These are phyloP conservation scores for Tuber melanosporum DNA, from an alignment of 495 filamentous ascomycete genomes.

Conservation along the genomic window DNA sequence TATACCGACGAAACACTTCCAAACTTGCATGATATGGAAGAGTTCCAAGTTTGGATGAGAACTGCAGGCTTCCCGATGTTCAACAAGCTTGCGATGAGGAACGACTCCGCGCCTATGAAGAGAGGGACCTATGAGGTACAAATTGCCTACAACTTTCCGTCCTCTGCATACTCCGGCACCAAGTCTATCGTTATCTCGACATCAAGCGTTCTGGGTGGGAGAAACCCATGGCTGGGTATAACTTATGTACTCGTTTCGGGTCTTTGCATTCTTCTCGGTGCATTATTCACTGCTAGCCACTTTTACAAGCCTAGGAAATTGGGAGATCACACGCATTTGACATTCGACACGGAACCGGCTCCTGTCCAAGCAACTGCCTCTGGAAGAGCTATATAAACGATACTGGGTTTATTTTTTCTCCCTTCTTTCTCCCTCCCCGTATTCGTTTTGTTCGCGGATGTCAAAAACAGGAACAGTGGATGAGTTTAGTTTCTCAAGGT, in stretches of 20 bases:
- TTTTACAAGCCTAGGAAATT: slow-evolving; percentile 93
- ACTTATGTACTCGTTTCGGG: slow-evolving; percentile 92
- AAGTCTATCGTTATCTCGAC: slow-evolving; percentile 92
- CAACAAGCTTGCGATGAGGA: slow-evolving; percentile 79
- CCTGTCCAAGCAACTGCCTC: not conserved
- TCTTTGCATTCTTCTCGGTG: slow-evolving; percentile 79
- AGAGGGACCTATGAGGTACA: slow-evolving; percentile 67
- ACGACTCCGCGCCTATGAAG: slow-evolving; percentile 63
- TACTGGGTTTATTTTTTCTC: not conserved
- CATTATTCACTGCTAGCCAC: slow-evolving; percentile 81
- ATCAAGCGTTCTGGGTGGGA: slow-evolving; percentile 86
- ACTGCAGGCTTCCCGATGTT: slow-evolving; percentile 88
- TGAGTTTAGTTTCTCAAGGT: not conserved
- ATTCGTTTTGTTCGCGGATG: not conserved
- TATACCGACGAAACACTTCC: slow-evolving; percentile 58
- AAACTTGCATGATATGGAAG: slow-evolving; percentile 61
- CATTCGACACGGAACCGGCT: slow-evolving; percentile 79
- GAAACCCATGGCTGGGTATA: slow-evolving; percentile 93
- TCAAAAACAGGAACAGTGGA: not conserved
- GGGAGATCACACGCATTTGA: slow-evolving; percentile 93
- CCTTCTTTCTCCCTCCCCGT: not conserved
- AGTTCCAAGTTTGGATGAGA: slow-evolving; percentile 96
- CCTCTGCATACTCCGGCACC: slow-evolving; percentile 73
- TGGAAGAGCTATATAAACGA: not conserved
- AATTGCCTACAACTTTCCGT: slow-evolving; percentile 61